Evolutionary conservation across 495 filamentous ascomycete genomes (phyloP).

Genomic region (Talaromyces adpressus): DNA sequence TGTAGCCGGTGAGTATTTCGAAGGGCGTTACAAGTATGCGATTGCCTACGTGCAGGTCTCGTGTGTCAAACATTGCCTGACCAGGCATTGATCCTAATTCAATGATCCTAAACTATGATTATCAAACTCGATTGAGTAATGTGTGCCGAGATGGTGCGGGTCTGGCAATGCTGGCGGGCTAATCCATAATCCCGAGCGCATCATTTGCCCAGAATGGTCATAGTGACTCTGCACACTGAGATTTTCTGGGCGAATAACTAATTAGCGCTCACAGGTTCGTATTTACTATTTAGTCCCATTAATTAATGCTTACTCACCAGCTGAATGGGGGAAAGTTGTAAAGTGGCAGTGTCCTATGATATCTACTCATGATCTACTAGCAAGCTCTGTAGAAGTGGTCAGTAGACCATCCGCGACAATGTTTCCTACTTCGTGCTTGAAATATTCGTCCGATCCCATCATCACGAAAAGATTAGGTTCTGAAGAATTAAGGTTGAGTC

Average conservation of each 20-base stretch:
- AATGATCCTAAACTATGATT: not conserved
- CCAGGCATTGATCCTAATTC: too few species aligned
- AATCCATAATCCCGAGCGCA: not conserved
- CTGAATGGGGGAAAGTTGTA: too few species aligned
- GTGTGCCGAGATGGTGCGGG: not conserved
- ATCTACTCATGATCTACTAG: not conserved
- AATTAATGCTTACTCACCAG: too few species aligned
- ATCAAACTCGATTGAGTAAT: not conserved
- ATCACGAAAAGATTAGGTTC: not conserved
- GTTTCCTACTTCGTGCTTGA: not conserved
- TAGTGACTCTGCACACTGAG: not conserved
- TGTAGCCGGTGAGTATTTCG: not conserved
- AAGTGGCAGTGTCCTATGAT: too few species aligned
- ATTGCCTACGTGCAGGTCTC: too few species aligned
- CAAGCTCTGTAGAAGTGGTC: not conserved
- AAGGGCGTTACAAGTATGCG: too few species aligned
- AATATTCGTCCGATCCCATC: not conserved
- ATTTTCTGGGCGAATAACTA: too few species aligned
- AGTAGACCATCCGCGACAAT: not conserved
- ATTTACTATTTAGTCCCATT: too few species aligned
- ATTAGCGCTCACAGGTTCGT: too few species aligned
- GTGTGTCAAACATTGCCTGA: too few species aligned
- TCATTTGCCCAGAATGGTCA: not conserved
- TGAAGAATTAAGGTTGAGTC: not conserved
- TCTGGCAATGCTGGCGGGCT: not conserved